Conservation (phyloP, 345 rosid genomes). For the Acer saccharum region DNA sequence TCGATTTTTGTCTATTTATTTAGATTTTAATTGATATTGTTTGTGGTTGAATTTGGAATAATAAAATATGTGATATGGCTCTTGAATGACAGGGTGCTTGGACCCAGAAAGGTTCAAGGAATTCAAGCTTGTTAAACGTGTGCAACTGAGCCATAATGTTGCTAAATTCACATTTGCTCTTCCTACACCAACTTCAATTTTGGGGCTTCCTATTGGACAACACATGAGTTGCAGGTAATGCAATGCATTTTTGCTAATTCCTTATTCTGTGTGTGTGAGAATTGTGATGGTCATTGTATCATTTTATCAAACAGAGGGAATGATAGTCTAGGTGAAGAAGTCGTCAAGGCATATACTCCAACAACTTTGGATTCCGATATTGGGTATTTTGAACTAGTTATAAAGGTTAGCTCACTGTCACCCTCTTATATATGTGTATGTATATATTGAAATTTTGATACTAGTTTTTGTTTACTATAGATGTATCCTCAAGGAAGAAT, state of each 20-base stretch:
- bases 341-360: slow-evolving; percentile 51
- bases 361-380: slow-evolving; percentile 61
- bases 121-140: slow-evolving; percentile 46
- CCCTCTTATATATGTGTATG: background rate
- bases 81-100: slow-evolving; percentile 38
- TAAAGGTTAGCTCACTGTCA: slow-evolving; percentile 36
- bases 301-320: slow-evolving; percentile 39
- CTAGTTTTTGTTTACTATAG: slow-evolving; percentile 22
- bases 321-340: slow-evolving; percentile 51
- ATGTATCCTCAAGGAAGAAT: slow-evolving; percentile 83
- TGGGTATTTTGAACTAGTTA: slow-evolving; percentile 58
- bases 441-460: background rate
- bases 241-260: background rate
- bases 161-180: slow-evolving; percentile 53
- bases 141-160: slow-evolving; percentile 51
- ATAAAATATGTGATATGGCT: background rate
- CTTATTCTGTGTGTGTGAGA: too few species aligned
- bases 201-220: slow-evolving; percentile 61
- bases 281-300: background rate
- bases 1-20: background rate
- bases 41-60: background rate
- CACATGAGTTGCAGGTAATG: slow-evolving; percentile 57
- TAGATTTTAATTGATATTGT: background rate
- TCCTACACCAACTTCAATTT: slow-evolving; percentile 42
- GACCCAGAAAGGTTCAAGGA: slow-evolving; percentile 50